These are phyloP conservation scores for Fusarium sterilihyphosum DNA, from an alignment of 2,329 filamentous ascomycete species.

Conservation along the genomic window DNA sequence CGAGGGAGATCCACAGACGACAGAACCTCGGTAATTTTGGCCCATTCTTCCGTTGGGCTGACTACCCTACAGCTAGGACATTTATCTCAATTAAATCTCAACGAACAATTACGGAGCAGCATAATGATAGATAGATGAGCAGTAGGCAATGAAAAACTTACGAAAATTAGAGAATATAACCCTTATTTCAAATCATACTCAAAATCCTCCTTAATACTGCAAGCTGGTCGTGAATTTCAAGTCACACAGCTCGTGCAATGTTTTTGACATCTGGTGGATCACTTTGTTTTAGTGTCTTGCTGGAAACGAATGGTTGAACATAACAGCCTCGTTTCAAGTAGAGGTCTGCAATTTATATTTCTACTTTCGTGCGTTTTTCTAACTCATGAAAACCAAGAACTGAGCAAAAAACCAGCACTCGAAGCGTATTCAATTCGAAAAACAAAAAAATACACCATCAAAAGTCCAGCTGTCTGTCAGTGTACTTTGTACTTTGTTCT, in stretches of 20 bases:
- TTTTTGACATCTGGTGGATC: background rate
- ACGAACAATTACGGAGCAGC: background rate
- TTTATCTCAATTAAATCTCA: fast-evolving
- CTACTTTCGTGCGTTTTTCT: constrained; percentile 7
- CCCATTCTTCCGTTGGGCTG: background rate
- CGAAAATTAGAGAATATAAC: background rate
- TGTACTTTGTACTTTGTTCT: constrained; percentile 28
- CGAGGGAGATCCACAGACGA: background rate
- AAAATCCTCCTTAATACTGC: fast-evolving
- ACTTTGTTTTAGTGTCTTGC: too few species aligned
- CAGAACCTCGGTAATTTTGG: background rate
- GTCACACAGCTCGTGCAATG: fast-evolving
- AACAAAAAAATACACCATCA: constrained; percentile 26
- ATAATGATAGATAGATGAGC: fast-evolving
- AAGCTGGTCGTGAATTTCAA: fast-evolving
- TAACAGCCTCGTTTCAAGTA: background rate
- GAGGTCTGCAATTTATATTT: constrained; percentile 13
- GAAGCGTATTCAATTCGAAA: constrained; percentile 15
- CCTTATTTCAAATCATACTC: background rate
- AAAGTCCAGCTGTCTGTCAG: constrained; percentile 22
- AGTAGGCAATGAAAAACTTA: fast-evolving
- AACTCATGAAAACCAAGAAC: background rate
- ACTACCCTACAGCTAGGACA: background rate
- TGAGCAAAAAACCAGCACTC: constrained; percentile 8
- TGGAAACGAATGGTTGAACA: too few species aligned